Percentiles rank a stretch among this genome's conserved stretches.
These are phyloP conservation scores for Aspergillus arachidicola DNA, from an alignment of 2,329 filamentous ascomycete species.

Conservation along the genomic window DNA sequence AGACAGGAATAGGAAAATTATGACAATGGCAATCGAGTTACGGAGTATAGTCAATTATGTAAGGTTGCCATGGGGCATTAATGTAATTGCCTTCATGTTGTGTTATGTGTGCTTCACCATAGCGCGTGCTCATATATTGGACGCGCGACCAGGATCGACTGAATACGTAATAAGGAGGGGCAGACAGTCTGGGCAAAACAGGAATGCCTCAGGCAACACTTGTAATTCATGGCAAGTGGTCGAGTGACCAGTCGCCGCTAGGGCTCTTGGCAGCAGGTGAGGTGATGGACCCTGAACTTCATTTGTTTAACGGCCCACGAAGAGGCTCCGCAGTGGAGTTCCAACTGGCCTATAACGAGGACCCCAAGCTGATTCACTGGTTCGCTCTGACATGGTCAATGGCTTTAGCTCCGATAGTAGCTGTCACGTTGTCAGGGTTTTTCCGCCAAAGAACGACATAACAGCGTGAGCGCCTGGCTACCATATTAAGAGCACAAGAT, in stretches of 20 bases:
- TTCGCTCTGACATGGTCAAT: neutral
- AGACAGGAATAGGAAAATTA: neutral
- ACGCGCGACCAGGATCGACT: too few relatives aligned
- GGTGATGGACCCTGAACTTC: neutral
- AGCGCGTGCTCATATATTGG: too few relatives aligned
- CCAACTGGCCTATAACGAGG: neutral
- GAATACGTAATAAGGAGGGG: too few relatives aligned
- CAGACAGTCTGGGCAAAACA: too few relatives aligned
- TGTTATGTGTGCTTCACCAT: neutral
- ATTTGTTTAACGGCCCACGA: neutral
- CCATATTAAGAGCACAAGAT: neutral
- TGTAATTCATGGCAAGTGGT: neutral
- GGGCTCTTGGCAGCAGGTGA: neutral
- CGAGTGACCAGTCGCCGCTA: neutral
- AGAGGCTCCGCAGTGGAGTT: neutral
- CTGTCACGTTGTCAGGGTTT: neutral
- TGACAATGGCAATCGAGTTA: too few relatives aligned
- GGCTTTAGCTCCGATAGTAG: neutral
- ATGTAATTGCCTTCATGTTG: neutral
- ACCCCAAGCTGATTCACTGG: neutral
- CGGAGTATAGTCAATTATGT: too few relatives aligned
- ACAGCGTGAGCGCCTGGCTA: too few relatives aligned
- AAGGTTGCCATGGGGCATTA: too few relatives aligned
- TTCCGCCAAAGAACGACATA: neutral
- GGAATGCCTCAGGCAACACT: neutral